Evolutionary conservation across 345 rosid species (phyloP).

Genomic region (Stellera chamaejasme): DNA sequence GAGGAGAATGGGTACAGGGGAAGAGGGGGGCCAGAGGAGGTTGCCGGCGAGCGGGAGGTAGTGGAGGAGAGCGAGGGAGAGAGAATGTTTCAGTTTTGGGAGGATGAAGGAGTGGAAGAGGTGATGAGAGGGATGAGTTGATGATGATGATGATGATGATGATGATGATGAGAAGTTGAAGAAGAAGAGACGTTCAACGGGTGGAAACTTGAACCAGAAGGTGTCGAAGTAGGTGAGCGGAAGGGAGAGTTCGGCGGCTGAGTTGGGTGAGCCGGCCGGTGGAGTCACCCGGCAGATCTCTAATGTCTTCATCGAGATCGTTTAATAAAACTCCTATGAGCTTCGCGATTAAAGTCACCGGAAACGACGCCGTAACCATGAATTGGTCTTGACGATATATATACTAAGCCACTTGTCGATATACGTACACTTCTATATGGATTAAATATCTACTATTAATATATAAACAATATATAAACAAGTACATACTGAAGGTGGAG

Average conservation of each 20-base stretch:
- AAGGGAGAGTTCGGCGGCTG: constrained; percentile 16
- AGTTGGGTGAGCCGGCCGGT: not conserved
- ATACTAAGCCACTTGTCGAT: no score
- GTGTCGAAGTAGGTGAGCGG: constrained; percentile 25
- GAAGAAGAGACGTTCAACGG: constrained; percentile 30
- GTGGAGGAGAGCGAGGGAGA: constrained; percentile 18
- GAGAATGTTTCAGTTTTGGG: constrained; percentile 24
- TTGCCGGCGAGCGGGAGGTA: constrained; percentile 25
- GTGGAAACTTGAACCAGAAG: constrained; percentile 16
- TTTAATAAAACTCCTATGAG: no score
- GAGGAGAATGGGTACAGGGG: constrained; percentile 11
- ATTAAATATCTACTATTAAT: no score
- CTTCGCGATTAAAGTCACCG: no score
- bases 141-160: not conserved
- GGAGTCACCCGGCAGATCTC: constrained; percentile 23
- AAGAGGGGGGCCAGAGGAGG: constrained; percentile 10
- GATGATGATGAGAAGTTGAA: constrained; percentile 15
- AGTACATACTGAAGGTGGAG: no score
- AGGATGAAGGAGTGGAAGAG: constrained; percentile 15
- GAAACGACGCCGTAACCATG: no score
- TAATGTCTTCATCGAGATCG: constrained; percentile 3
- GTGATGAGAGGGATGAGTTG: no score
- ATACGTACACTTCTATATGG: no score
- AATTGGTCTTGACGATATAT: no score
- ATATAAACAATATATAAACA: no score